Evolutionary conservation across 257 asterid genomes (phyloP), one percentile per base, ranked within the genome.

Genomic region (Lavandula angustifolia): DNA sequence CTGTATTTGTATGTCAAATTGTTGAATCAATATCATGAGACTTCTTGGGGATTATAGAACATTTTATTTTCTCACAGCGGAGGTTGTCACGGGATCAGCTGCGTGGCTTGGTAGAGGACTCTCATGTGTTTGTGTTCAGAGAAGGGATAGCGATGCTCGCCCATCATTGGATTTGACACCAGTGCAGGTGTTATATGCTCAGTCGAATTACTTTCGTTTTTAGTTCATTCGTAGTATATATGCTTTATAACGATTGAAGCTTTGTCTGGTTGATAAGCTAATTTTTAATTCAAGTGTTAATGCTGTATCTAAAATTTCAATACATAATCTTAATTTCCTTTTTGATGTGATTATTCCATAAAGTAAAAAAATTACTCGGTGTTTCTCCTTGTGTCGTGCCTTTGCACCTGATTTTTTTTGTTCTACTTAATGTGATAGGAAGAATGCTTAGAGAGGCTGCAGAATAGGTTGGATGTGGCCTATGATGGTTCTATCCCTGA

Each of bases 81-180:
- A 94, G 87, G 96, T 83, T 66, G 98, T 87, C 40, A 89, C 95
- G 11, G 99, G 99, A 81, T 90, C 99, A 40, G 96, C 98, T 66
- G 99, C 99, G 44, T 94, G 99, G 99, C 86, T 94, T 67, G 97
- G 99, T 70, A 87, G 74, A 79, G 96, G 99, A 60, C 92, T 94
- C 76, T 94, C 99, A 22, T 94, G 99, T 33, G 98, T 94, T 70
- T 90, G 99, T 82, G 96, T 77, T 77, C 98, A 91, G 66, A 79
- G 92, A 76, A 79, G 95, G 66, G 98, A 94, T 74, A 85, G 91
- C 66, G 99, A 94, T 82, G 84, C 85, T 54, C 92, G 91, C 38
- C 95, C 88, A 59, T 94, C 99, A 34, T 87, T 94, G 76, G 99
- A 94, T 77, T 72, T 94, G 85, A 86, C 96, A 47, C 80, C 92